Base-by-base conservation (phyloP, 1,284 basidiomycete genomes). In the Pseudozyma tsukubaensis region DNA sequence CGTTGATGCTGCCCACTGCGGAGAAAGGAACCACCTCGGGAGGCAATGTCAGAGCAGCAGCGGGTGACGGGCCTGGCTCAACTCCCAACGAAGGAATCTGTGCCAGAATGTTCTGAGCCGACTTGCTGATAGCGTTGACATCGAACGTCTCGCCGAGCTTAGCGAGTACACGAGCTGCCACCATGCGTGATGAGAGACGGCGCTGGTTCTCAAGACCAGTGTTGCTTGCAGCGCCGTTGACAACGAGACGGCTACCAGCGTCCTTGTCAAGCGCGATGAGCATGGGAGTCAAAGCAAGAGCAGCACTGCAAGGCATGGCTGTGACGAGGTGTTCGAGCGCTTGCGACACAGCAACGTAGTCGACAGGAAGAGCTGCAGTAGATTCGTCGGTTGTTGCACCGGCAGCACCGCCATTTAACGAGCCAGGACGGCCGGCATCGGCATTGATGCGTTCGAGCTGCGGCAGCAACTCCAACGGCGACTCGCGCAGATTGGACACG, bases 261-360 rank as follows among this genome's bases (percentile, higher is more conserved):
- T 89, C 89, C 7, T 82, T 85, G 74, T 93, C 90, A 42, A 97
- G 85, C 0, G 92, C 90, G 35, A 94, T 83, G 40, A 98, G 85
- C 91, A 96, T 94, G 1, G 95, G 94, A 36, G 93, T 86, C 34
- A 92, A 91, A 0, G 91, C 90, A 19, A 94, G 85, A 39, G 96
- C 81, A 1, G 91, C 91, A 24, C 91, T 89, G 32, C 91, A 86
- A 0, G 94, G 93, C 16, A 91, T 83, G 43, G 91, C 88, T 55
- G 90, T 87, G 51, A 94, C 90, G 14, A 92, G 86, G 3, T 89
- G 88, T 16, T 87, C 88, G 34, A 97, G 87, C 48, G 95, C 88
- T 42, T 88, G 87, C n/a, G 91, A 85, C 40, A 94, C 88, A 71
- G 91, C 89, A 2, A 89, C 86, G 82, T 93, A 94, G 83, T 97